These are phyloP conservation scores for Hymenoscyphus linearis DNA, from an alignment of 2,329 filamentous ascomycete genomes.

Conservation along the genomic window DNA sequence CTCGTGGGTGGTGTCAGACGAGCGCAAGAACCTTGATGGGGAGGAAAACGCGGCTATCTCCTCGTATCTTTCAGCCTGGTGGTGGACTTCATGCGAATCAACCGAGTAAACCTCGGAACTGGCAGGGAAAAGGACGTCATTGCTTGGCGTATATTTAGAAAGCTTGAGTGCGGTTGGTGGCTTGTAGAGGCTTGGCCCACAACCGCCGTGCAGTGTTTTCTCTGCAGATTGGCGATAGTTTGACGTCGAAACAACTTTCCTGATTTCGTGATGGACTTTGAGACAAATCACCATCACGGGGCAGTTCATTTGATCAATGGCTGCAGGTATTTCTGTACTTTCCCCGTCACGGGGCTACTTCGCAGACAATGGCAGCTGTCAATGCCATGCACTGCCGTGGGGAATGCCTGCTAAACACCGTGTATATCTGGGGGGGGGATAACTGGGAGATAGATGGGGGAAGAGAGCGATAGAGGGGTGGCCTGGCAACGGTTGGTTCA, in stretches of 20 bases:
- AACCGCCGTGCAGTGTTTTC: background rate
- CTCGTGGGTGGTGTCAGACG: background rate
- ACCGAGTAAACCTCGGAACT: too few relatives aligned
- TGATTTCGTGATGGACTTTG: background rate
- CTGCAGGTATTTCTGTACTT: background rate
- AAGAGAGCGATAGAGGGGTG: too few relatives aligned
- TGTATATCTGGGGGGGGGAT: background rate
- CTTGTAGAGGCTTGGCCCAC: background rate
- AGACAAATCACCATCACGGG: background rate
- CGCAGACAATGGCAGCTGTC: background rate
- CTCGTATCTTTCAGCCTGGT: background rate
- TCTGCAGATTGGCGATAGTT: too few relatives aligned
- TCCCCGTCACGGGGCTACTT: background rate
- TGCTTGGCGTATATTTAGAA: background rate
- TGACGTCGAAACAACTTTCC: too few relatives aligned
- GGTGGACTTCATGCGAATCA: too few relatives aligned
- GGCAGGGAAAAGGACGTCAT: background rate
- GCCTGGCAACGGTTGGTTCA: too few relatives aligned
- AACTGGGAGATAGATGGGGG: too few relatives aligned
- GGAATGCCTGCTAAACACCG: background rate
- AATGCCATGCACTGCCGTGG: background rate
- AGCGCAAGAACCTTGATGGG: background rate
- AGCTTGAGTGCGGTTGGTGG: too few relatives aligned
- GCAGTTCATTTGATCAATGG: background rate
- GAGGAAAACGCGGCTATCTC: background rate